These are phyloP conservation scores for Exophiala calicioides DNA, from an alignment of 2,329 filamentous ascomycete genomes.

Conservation along the genomic window DNA sequence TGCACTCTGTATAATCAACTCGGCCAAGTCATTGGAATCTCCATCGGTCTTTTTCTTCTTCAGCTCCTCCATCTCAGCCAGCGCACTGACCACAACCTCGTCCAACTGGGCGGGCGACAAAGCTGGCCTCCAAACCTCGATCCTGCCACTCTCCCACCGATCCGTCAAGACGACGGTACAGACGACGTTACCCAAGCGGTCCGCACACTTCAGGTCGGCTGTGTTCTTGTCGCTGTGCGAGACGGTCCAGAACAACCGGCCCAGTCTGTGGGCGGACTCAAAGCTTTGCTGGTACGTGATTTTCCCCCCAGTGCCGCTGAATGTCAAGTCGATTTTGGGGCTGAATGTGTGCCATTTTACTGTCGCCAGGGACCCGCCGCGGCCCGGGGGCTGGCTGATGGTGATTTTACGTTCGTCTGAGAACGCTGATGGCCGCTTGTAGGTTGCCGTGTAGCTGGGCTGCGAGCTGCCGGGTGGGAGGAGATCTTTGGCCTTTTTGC, in stretches of 20 bases:
- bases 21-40: background rate
- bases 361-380: slow-evolving; percentile 4
- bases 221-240: background rate
- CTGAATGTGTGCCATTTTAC: slow-evolving; percentile 10
- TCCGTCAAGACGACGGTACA: slow-evolving; percentile 4
- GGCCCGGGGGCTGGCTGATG: background rate
- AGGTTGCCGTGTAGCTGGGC: background rate
- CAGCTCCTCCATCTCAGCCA: slow-evolving; percentile 10
- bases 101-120: slow-evolving; percentile 5
- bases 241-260: slow-evolving; percentile 8
- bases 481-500: slow-evolving; percentile 7
- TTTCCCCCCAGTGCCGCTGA: background rate
- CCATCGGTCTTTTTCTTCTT: slow-evolving; percentile 1
- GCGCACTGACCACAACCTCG: slow-evolving; percentile 9
- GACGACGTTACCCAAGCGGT: slow-evolving; percentile 1
- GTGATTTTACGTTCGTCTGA: slow-evolving; percentile 6
- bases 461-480: background rate
- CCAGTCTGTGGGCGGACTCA: slow-evolving; percentile 2
- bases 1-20: too few species aligned
- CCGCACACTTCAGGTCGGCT: slow-evolving; percentile 6
- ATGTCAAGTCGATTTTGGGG: slow-evolving; percentile 14
- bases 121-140: slow-evolving; percentile 10
- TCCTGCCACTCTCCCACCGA: slow-evolving; percentile 1
- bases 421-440: slow-evolving; percentile 7
- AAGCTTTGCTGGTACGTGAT: slow-evolving; percentile 14